Conservation (phyloP, 495 filamentous ascomycete genomes). For the Aspergillus coremiiformis region DNA sequence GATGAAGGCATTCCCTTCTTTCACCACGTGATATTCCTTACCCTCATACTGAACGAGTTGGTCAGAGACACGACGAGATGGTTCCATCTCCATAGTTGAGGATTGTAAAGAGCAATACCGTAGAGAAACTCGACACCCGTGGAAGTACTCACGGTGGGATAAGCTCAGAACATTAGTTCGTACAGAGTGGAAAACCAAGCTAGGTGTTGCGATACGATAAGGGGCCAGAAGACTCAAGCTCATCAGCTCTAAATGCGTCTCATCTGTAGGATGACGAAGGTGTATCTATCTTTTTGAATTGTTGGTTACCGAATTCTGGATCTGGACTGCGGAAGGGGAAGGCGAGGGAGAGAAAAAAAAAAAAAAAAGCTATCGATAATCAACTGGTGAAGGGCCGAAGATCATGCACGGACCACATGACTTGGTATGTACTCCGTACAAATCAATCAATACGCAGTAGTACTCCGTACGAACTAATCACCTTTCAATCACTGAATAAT, state of each 20-base stretch:
- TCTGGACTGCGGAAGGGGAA: neutral
- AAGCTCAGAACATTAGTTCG: neutral
- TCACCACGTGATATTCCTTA: conserved; percentile 53
- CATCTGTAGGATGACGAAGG: neutral
- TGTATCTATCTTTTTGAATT: neutral
- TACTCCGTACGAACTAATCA: no score
- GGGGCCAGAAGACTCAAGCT: neutral
- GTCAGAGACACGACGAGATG: neutral
- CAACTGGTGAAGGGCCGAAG: no score
- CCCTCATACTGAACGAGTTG: conserved; percentile 34
- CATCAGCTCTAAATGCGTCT: neutral
- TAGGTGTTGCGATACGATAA: neutral
- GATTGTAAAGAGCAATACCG: neutral
- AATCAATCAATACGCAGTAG: no score
- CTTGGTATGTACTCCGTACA: neutral
- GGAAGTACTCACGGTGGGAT: neutral
- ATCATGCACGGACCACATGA: neutral
- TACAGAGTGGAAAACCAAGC: neutral
- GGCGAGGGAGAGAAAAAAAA: neutral
- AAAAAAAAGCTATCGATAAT: neutral
- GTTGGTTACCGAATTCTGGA: neutral
- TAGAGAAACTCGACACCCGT: neutral
- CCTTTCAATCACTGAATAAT: no score
- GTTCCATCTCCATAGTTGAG: neutral
- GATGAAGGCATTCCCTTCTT: conserved; percentile 63